Conservation (phyloP, 192 early-diverging fungal genomes). For the Phycomyces nitens region DNA sequence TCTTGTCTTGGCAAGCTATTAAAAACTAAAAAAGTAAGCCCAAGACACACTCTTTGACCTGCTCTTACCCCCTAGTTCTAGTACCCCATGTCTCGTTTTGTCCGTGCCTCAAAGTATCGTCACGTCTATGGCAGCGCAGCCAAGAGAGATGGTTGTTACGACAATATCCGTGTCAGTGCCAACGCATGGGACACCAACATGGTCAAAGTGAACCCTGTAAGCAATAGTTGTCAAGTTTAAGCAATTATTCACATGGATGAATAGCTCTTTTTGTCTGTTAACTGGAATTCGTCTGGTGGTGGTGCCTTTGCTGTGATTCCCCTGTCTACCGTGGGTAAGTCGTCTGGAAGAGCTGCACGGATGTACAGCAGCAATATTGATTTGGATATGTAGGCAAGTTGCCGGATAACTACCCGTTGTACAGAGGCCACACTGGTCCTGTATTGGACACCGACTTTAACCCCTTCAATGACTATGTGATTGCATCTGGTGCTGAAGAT, state of each 20-base stretch:
- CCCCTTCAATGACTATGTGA: constrained; percentile 95
- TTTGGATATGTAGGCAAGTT: constrained; percentile 71
- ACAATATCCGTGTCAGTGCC: constrained; percentile 85
- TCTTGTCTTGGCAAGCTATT: neutral
- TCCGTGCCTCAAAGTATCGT: constrained; percentile 83
- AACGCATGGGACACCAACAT: constrained; percentile 98
- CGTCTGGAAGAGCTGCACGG: no score
- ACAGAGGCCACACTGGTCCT: constrained; percentile 87
- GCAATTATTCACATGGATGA: neutral
- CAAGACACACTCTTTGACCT: no score
- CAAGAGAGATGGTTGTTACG: constrained; percentile 90
- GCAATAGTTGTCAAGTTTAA: constrained; percentile 10
- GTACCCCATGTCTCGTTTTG: constrained; percentile 65
- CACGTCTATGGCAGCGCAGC: constrained; percentile 90
- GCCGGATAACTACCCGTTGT: constrained; percentile 83
- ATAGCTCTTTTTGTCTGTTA: constrained; percentile 69
- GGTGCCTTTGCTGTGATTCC: constrained; percentile 97
- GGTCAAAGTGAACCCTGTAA: constrained; percentile 89
- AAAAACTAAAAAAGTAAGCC: no score
- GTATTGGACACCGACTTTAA: constrained; percentile 98
- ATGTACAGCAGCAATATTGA: neutral
- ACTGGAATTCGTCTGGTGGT: constrained; percentile 84
- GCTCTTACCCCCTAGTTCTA: no score
- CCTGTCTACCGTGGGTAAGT: constrained; percentile 58
- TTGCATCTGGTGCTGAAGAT: constrained; percentile 85